A percentile compares a stretch with the other conserved stretches of the same genome.
Evolutionary conservation across 2,329 filamentous ascomycete genomes (phyloP).

Genomic region (Curvularia hawaiiensis): DNA sequence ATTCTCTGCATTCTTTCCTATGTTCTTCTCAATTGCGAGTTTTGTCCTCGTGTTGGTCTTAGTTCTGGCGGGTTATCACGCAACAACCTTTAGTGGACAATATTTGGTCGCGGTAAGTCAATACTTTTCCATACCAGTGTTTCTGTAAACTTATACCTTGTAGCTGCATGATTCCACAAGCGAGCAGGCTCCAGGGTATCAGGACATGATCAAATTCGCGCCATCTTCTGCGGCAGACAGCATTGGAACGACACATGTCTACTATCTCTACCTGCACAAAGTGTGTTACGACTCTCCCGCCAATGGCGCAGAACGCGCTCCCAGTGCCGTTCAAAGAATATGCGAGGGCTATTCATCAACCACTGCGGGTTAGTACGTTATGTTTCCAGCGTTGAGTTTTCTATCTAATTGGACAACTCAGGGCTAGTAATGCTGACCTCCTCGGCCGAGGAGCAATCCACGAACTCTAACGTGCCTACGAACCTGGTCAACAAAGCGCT

Average conservation of each 20-base stretch:
- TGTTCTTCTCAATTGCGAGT: constrained; percentile 17
- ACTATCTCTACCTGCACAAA: constrained; percentile 6
- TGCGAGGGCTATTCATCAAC: constrained; percentile 1
- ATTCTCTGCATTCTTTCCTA: constrained; percentile 25
- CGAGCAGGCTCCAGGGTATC: neutral
- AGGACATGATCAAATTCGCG: neutral
- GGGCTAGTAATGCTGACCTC: neutral
- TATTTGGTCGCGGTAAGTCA: constrained; percentile 29
- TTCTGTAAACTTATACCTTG: neutral
- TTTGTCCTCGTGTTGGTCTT: constrained; percentile 28
- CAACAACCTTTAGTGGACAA: constrained; percentile 17
- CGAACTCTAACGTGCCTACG: neutral
- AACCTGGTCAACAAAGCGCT: neutral
- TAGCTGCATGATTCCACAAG: neutral
- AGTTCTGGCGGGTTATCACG: constrained; percentile 22
- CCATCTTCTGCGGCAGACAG: too few species aligned
- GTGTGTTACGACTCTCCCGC: constrained; percentile 1
- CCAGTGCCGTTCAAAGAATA: neutral
- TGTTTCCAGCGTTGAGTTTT: neutral
- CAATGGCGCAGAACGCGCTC: neutral
- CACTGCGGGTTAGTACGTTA: neutral
- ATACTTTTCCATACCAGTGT: neutral
- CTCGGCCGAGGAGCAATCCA: neutral
- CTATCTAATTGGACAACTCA: neutral
- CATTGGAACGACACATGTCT: neutral